Evolutionary conservation across 2,329 filamentous ascomycete genomes (phyloP), one percentile per base, ranked within the genome.

Genomic region (Alternaria conjuncta): DNA sequence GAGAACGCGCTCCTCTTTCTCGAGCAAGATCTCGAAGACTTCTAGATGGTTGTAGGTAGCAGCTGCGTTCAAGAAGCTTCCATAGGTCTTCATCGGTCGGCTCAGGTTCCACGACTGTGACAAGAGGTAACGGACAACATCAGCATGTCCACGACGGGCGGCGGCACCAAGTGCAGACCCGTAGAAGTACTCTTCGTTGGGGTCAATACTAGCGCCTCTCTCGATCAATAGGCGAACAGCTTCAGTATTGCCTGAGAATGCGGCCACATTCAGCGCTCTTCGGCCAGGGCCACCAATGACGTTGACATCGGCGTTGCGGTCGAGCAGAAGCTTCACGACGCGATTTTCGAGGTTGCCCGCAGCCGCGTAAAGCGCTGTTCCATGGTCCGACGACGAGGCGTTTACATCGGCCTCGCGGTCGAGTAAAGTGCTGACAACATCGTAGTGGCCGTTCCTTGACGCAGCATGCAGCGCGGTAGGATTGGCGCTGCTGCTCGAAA

Each of bases 11-110:
- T 60, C 46, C 57, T 74, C 70, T 20, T 69, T 65, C 18, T 67
- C 50, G 12, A 72, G 54, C 8, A 74, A 51, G 10, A 64, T 41
- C 13, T 72, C 60, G 7, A 73, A 65, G 2, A 72, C 66, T 8
- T 65, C 66, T 8, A 66, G 15, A 45, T 74, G 71, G 25, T 71
- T 70, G 45, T 73, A 74, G 21, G 69, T 71, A 15, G 71, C 68
- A 12, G 71, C 71, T 6, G 66, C 67, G 7, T 64, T 71, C 10
- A 74, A 23, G 13, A 71, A 69, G 20, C 61, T 67, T 21, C 66
- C 62, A 45, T 74, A 74, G 0, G 65, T 74, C 18, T 69, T 65
- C 59, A 74, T 72, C 6, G 26, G 13, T 12, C 65, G 69, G 26
- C 32, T 64, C 2, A 62, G 60, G 28, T 51, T 71, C 70, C 70